Base-by-base conservation (phyloP, 768 basidiomycete species). In the Lyophyllum shimeji region DNA sequence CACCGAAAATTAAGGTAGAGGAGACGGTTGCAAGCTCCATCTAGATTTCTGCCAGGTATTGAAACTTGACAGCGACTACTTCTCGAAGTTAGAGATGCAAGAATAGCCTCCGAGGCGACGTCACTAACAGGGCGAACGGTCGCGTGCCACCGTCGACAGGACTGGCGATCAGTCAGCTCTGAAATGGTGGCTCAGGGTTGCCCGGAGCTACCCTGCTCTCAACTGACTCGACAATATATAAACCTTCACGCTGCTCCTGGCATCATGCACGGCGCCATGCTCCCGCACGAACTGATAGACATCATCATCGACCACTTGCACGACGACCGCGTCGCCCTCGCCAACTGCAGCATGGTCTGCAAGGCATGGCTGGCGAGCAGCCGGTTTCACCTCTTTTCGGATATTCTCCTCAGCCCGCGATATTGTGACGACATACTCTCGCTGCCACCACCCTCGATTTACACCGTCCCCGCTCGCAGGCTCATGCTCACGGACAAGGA, bases 281-380 rank as follows among this genome's bases (percentile, higher is more conserved):
- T 61, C 12, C 65, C 65, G 17, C 25, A 48, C 23, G 65, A 66
- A 18, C 57, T 66, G 20, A 25, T 56, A 11, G 65, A 64, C 50
- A 34, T 54, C 13, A 54, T 62, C 52, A 63, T 66, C 31, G 65
- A 62, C 56, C 57, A 63, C 45, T n/a, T 64, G n/a, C 58, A 53
- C 18, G 46, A 62, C 33, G 61, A 64, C 18, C 44, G 56, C 20
- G 18, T 15, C 17, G 27, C 61, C 8, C 56, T 66, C 21, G 17
- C 46, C 11, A 18, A 46, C 1, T 66, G 65, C 44, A 57, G 50
- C 29, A 50, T 58, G 2, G 56, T 63, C 5, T 60, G 52, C 25
- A 61, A 58, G 42, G 42, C 60, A 46, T 67, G 58, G 61, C 23
- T 59, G 12, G 42, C 59, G 2, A 37, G 58, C 5, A 60, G 61